Base-by-base conservation (phyloP, 495 filamentous ascomycete genomes). In the Podospora fimiseda region DNA sequence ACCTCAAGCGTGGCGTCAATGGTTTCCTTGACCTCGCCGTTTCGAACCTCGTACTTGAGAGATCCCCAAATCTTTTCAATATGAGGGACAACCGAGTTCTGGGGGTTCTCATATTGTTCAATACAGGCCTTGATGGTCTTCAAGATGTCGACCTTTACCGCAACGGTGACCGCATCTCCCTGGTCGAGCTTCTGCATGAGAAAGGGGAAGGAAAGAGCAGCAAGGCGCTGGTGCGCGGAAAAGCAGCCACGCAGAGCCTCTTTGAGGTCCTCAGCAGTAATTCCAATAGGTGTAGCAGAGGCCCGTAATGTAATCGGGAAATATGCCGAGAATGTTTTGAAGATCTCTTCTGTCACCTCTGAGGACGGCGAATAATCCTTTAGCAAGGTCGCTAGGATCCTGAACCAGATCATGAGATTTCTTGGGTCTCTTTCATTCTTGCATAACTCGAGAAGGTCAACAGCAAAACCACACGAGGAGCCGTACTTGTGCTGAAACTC, bases 21-120 rank as follows among this genome's bases (percentile, higher is more conserved):
- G 5, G 66, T 73, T 20, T 79, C 76, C 42, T 74, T 72, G 23
- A 75, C 67, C 47, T 77, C 75, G 4, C 77, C 76, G 42, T 80
- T 80, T 43, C 74, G 74, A n/a, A 81, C 71, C 48, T 81, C 78
- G 51, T 79, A 81, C 55, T 81, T 80, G 39, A 81, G 68, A 1
- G 72, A 71, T 39, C 70, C 67, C 78, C 78, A 81, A 42, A 80
- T 66, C 46, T 74, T 73, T 30, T 67, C 56, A 18, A 68, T 60
- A 41, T 70, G 64, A 11, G 74, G 68, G 4, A 69, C 63, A 4
- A 80, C 47, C 9, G 63, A 74, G 41, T 63, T 57, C 48, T 71
- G 62, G 0, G 70, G 58, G 21, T 68, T 53, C 3, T 67, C 64
- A 44, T 78, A 80, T 18, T 63, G 47, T 13, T 60, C 58, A 16